Conservation (phyloP, 139 green algal genomes). For the Closterium sp. region DNA sequence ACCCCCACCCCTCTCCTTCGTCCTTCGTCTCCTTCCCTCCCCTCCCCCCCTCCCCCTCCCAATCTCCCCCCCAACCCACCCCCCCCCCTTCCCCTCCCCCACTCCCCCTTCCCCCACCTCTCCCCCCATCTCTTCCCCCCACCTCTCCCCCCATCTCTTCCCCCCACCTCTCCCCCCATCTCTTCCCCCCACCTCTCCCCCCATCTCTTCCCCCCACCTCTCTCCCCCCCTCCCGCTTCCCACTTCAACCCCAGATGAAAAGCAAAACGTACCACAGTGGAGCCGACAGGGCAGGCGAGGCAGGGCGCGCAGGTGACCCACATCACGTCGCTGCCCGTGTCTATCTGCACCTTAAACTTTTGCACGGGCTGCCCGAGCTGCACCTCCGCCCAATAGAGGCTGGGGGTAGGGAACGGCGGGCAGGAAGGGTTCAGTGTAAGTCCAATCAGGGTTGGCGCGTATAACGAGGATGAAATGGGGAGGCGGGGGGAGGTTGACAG, state of each 20-base stretch:
- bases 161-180: not conserved
- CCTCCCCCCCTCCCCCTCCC: too few relatives aligned
- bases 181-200: not conserved
- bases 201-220: not conserved
- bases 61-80: too few relatives aligned
- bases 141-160: not conserved
- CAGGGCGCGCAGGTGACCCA: conserved; percentile 42
- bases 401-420: not conserved
- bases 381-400: conserved; percentile 32
- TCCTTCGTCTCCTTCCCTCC: too few relatives aligned
- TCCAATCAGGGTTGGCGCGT: not conserved
- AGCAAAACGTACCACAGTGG: not conserved
- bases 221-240: not conserved
- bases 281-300: not conserved
- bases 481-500: too few relatives aligned
- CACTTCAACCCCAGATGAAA: not conserved
- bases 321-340: conserved; percentile 34
- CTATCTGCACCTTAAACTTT: conserved; percentile 34
- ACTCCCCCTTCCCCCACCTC: too few relatives aligned
- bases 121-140: not conserved
- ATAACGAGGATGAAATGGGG: not conserved
- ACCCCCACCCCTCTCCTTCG: too few relatives aligned
- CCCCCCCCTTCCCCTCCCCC: too few relatives aligned
- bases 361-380: conserved; percentile 5
- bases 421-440: not conserved